A percentile compares a stretch with the other conserved stretches of the same genome.
These are phyloP conservation scores for Carallia pectinifolia DNA, from an alignment of 345 rosid species.

Conservation along the genomic window DNA sequence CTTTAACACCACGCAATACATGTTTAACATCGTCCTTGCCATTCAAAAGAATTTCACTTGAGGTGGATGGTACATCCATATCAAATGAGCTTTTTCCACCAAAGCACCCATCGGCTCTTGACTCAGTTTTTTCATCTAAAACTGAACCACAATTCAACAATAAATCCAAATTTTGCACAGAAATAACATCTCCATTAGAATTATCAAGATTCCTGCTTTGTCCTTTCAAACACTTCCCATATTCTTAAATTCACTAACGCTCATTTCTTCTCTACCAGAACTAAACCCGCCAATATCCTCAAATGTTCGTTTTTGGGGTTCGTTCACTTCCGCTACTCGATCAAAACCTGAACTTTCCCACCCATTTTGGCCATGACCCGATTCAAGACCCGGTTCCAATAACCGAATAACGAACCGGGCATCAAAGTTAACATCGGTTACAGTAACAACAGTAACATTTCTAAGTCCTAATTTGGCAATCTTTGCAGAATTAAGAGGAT, in stretches of 20 bases:
- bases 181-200: conserved; percentile 9
- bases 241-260: conserved; percentile 7
- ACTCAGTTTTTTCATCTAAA: conserved; percentile 15
- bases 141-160: background rate
- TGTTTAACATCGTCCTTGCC: background rate
- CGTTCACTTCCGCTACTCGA: conserved; percentile 2
- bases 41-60: conserved; percentile 1
- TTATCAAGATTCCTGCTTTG: conserved; percentile 19
- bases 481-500: conserved; percentile 75
- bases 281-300: conserved; percentile 22
- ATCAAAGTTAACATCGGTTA: conserved; percentile 55
- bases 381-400: conserved; percentile 24
- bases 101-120: background rate
- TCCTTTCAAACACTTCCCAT: conserved; percentile 10
- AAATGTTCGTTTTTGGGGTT: conserved; percentile 13
- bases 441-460: conserved; percentile 50
- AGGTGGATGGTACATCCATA: background rate
- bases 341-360: conserved; percentile 20
- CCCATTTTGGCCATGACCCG: conserved; percentile 17
- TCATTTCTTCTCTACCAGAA: conserved; percentile 15
- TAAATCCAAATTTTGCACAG: background rate
- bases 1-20: conserved; percentile 6
- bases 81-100: conserved; percentile 5
- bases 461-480: conserved; percentile 72
- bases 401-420: conserved; percentile 51